These are phyloP conservation scores for Triticum monococcum DNA, from an alignment of 176 grass and related monocot genomes.

Conservation along the genomic window DNA sequence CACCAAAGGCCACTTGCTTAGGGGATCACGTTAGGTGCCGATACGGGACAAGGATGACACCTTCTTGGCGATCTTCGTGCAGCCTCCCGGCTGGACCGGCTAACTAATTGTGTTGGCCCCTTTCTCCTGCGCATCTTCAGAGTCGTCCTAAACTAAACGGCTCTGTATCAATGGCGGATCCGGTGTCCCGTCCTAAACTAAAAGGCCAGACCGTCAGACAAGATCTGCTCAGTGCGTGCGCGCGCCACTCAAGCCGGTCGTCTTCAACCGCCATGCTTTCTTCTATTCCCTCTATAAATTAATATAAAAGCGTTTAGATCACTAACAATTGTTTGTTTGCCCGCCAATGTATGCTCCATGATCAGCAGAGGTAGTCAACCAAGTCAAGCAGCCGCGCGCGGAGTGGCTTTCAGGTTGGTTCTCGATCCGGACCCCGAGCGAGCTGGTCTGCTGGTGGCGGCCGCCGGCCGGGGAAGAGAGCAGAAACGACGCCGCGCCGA, in stretches of 20 bases:
- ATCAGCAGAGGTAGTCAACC: not conserved
- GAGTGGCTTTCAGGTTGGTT: conserved; percentile 20
- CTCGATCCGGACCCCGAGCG: not conserved
- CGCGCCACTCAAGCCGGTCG: not conserved
- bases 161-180: not conserved
- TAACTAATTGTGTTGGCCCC: not conserved
- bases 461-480: not conserved
- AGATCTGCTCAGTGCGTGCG: not conserved
- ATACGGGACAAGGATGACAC: conserved; percentile 13
- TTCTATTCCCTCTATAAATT: not conserved
- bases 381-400: conserved; percentile 10
- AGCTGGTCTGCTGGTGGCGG: not conserved
- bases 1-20: conserved; percentile 10
- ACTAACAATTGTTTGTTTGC: not conserved
- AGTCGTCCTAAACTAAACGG: not conserved
- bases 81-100: conserved; percentile 33
- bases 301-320: too few species aligned
- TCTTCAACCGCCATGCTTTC: not conserved
- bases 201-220: not conserved
- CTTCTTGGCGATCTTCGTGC: conserved; percentile 10
- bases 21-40: not conserved
- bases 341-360: not conserved
- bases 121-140: not conserved
- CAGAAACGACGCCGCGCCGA: not conserved
- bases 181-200: not conserved